Percentiles rank a stretch among this genome's conserved stretches.
phyloP scores from a whole-genome alignment of 2,329 filamentous ascomycete genomes.

The Sporothrix euskadiensis region DNA sequence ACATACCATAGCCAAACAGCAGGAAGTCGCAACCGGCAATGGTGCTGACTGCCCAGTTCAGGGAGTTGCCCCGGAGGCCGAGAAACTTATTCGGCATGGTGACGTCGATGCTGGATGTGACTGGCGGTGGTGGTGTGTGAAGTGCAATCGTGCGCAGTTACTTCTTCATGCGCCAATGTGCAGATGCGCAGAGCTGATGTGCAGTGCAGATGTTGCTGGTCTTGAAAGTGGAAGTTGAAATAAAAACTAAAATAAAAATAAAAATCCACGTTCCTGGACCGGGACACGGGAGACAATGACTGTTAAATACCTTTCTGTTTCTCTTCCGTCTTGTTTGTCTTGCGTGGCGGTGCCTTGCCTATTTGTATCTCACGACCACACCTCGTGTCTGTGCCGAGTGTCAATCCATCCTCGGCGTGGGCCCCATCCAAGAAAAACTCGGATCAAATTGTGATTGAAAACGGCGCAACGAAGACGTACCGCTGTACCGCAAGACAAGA shows the following conservation, averaged over 20 bases:
- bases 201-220: not conserved
- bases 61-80: conserved; percentile 63
- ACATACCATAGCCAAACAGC: conserved; percentile 57
- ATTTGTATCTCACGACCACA: not conserved
- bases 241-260: not conserved
- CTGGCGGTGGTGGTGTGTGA: not conserved
- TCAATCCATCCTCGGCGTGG: conserved; percentile 9
- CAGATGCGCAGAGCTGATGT: not conserved
- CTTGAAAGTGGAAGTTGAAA: not conserved
- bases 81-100: conserved; percentile 49
- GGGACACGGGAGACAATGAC: not conserved
- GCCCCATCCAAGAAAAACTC: not conserved
- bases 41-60: conserved; percentile 69
- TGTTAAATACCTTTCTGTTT: conserved; percentile 6
- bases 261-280: not conserved
- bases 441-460: not conserved
- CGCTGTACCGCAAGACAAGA: not conserved
- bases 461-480: not conserved
- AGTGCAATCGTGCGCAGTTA: not conserved
- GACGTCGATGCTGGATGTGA: not conserved
- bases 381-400: conserved; percentile 4
- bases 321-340: not conserved
- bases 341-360: not conserved
- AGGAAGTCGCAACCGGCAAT: conserved; percentile 73
- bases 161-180: not conserved